Percentiles rank a stretch among this genome's conserved stretches.
Conservation (phyloP, 1,284 basidiomycete genomes). For the Malassezia pachydermatis region DNA sequence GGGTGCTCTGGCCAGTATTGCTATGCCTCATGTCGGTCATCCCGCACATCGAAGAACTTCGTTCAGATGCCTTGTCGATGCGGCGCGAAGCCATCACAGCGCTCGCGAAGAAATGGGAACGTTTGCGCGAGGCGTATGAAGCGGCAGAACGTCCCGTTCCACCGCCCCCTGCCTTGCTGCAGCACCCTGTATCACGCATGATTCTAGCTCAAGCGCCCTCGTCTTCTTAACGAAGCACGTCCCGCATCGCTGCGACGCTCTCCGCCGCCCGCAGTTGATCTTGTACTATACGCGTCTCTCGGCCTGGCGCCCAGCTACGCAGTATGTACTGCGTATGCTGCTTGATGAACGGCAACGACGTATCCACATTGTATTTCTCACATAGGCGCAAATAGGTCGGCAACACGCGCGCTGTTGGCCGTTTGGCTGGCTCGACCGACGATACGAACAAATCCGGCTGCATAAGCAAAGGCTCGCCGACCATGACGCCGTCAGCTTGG, state of each 20-base stretch:
- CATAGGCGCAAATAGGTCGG: constrained; percentile 6
- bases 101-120: constrained; percentile 12
- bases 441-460: constrained; percentile 53
- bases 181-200: constrained; percentile 4
- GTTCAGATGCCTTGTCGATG: constrained; percentile 9
- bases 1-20: neutral
- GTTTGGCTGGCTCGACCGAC: neutral
- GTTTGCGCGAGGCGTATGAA: neutral
- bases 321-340: constrained; percentile 16
- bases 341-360: constrained; percentile 2
- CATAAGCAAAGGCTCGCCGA: constrained; percentile 61
- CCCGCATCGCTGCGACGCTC: neutral
- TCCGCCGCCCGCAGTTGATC: constrained; percentile 3
- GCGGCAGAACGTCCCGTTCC: neutral
- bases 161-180: constrained; percentile 1
- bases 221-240: neutral
- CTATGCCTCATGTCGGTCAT: constrained; percentile 5
- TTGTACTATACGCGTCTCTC: constrained; percentile 6
- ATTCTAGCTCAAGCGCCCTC: neutral
- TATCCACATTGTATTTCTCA: constrained; percentile 4
- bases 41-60: constrained; percentile 7
- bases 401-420: neutral
- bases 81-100: constrained; percentile 12
- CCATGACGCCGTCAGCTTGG: constrained; percentile 65
- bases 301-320: constrained; percentile 3